phyloP scores from a whole-genome alignment of 2,329 filamentous ascomycete genomes.

The Penicillium sclerotiorum region DNA sequence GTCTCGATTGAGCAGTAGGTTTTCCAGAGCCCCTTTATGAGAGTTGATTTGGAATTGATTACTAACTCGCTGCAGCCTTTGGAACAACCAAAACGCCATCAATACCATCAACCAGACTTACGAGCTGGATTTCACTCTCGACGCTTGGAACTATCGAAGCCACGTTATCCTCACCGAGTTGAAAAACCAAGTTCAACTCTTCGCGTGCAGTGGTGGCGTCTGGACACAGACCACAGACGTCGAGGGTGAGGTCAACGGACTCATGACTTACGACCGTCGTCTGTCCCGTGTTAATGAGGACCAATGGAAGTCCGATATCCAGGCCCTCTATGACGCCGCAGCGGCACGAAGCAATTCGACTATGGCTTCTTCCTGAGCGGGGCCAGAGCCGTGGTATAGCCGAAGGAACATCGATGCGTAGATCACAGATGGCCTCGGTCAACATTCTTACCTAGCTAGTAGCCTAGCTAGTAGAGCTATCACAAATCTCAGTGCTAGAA shows the following conservation, averaged over 20 bases:
- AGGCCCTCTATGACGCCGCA: slow-evolving; percentile 62
- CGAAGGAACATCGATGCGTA: neutral
- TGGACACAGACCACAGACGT: slow-evolving; percentile 77
- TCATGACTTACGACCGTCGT: slow-evolving; percentile 69
- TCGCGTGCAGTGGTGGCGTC: slow-evolving; percentile 66
- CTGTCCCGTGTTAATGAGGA: slow-evolving; percentile 55
- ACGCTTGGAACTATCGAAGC: slow-evolving; percentile 68
- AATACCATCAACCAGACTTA: slow-evolving; percentile 67
- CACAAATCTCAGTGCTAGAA: neutral
- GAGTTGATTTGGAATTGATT: no score
- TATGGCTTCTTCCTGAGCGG: neutral
- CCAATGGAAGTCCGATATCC: slow-evolving; percentile 65
- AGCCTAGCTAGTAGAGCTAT: neutral
- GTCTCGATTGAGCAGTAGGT: slow-evolving; percentile 63
- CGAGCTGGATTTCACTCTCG: slow-evolving; percentile 62
- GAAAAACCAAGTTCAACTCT: slow-evolving; percentile 54
- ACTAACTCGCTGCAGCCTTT: no score
- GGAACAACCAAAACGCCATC: slow-evolving; percentile 65
- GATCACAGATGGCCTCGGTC: neutral
- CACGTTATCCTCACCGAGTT: slow-evolving; percentile 55
- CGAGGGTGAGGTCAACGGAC: slow-evolving; percentile 72
- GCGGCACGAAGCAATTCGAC: slow-evolving; percentile 19
- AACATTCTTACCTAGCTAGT: no score
- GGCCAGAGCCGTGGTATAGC: neutral
- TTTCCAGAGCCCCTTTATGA: no score